A percentile compares a stretch with the other conserved stretches of the same genome.
phyloP scores from a whole-genome alignment of 225 moss, liverwort and hornwort species.

The Sphagnum contortum region DNA sequence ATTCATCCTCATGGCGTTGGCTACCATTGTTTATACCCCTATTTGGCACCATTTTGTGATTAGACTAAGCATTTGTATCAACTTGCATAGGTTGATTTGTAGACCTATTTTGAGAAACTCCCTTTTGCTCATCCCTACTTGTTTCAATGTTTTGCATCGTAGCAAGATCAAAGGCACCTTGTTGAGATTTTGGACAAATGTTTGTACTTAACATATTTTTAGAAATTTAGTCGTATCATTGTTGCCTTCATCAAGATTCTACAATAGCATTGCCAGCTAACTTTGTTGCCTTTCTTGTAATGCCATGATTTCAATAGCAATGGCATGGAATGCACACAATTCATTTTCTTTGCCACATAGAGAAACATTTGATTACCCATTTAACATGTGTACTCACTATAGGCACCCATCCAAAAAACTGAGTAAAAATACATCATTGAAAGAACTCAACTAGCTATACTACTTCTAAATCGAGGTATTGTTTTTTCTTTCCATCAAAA shows the following conservation, averaged over 20 bases:
- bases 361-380: not conserved
- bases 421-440: too few relatives aligned
- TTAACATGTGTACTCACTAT: too few relatives aligned
- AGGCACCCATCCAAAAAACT: too few relatives aligned
- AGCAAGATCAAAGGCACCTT: constrained; percentile 10
- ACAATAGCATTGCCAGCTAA: constrained; percentile 70
- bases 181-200: constrained; percentile 18
- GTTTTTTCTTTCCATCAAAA: too few relatives aligned
- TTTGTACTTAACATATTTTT: constrained; percentile 30
- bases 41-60: not conserved
- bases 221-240: constrained; percentile 46
- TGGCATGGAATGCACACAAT: constrained; percentile 94
- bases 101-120: constrained; percentile 21
- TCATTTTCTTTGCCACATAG: constrained; percentile 86
- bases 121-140: constrained; percentile 9
- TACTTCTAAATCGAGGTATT: too few relatives aligned
- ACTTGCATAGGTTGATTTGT: constrained; percentile 17
- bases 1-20: constrained; percentile 13
- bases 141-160: constrained; percentile 16
- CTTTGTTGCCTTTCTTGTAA: constrained; percentile 62
- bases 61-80: constrained; percentile 10
- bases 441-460: too few relatives aligned
- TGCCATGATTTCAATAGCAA: constrained; percentile 78
- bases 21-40: constrained; percentile 9
- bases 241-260: constrained; percentile 87